Percentiles rank a stretch among this genome's conserved stretches.
These are phyloP conservation scores for Boletus reticuloceps DNA, from an alignment of 768 basidiomycete genomes.

Conservation along the genomic window DNA sequence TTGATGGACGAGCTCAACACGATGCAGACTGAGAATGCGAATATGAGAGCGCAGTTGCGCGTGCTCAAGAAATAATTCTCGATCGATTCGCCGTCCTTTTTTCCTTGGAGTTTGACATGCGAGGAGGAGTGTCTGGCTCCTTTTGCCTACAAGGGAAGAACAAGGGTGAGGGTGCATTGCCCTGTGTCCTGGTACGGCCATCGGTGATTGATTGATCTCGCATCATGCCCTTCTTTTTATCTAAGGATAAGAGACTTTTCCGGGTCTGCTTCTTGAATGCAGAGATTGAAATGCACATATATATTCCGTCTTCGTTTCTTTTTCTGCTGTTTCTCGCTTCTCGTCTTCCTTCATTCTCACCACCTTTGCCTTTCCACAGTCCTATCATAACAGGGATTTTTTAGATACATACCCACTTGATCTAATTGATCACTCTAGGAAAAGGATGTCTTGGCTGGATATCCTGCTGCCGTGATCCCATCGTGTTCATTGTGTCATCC, in stretches of 20 bases:
- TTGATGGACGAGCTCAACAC: conserved; percentile 87
- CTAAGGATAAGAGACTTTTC: not conserved
- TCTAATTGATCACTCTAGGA: not conserved
- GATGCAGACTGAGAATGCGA: conserved; percentile 76
- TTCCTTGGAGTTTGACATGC: not conserved
- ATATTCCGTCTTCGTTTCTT: not conserved
- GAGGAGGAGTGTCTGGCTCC: not conserved
- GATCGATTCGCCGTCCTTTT: not conserved
- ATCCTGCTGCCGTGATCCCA: not conserved
- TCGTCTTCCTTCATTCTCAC: not conserved
- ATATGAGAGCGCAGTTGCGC: conserved; percentile 67
- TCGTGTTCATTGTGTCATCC: not conserved
- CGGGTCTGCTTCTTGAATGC: not conserved
- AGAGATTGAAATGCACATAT: not conserved
- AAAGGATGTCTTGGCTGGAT: conserved; percentile 1
- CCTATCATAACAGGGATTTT: conserved; percentile 1
- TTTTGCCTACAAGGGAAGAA: not conserved
- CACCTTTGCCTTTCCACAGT: not conserved
- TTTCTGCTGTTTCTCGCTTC: not conserved
- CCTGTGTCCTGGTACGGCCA: not conserved
- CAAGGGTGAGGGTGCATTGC: not conserved
- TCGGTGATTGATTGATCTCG: not conserved
- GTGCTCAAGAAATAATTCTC: conserved; percentile 39
- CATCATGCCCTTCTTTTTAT: not conserved
- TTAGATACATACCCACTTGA: conserved; percentile 12